These are phyloP conservation scores for Copromyces sp. DNA, from an alignment of 495 filamentous ascomycete species.

Conservation along the genomic window DNA sequence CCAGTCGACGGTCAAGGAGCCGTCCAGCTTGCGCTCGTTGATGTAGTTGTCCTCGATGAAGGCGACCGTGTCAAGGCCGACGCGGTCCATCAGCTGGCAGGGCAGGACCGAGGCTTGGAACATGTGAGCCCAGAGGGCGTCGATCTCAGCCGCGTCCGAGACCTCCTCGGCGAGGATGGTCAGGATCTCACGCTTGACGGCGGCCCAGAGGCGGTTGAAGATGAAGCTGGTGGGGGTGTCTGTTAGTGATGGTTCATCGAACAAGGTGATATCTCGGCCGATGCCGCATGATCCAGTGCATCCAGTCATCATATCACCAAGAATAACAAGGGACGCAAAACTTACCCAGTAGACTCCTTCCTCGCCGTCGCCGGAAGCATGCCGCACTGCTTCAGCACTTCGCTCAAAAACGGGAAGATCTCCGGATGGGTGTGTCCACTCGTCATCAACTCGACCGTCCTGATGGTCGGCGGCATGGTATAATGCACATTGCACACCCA, in stretches of 20 bases:
- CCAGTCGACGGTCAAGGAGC: conserved; percentile 23
- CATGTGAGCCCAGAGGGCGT: conserved; percentile 30
- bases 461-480: conserved; percentile 39
- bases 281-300: neutral
- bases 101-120: neutral
- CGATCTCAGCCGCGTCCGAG: conserved; percentile 33
- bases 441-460: conserved; percentile 47
- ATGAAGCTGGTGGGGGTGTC: conserved; percentile 26
- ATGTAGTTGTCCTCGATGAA: conserved; percentile 24
- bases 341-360: conserved; percentile 38
- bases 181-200: conserved; percentile 40
- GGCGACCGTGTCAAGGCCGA: conserved; percentile 39
- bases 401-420: conserved; percentile 33
- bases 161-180: conserved; percentile 38
- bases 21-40: conserved; percentile 26
- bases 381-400: conserved; percentile 29
- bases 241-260: neutral
- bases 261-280: neutral
- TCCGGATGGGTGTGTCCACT: conserved; percentile 34
- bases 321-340: no score
- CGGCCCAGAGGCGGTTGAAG: conserved; percentile 50
- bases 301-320: neutral
- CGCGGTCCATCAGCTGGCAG: conserved; percentile 1
- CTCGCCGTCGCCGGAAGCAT: conserved; percentile 28
- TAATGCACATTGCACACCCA: conserved; percentile 40